Evolutionary conservation across 306 rosid genomes (phyloP).

Genomic region (Urtica urens): DNA sequence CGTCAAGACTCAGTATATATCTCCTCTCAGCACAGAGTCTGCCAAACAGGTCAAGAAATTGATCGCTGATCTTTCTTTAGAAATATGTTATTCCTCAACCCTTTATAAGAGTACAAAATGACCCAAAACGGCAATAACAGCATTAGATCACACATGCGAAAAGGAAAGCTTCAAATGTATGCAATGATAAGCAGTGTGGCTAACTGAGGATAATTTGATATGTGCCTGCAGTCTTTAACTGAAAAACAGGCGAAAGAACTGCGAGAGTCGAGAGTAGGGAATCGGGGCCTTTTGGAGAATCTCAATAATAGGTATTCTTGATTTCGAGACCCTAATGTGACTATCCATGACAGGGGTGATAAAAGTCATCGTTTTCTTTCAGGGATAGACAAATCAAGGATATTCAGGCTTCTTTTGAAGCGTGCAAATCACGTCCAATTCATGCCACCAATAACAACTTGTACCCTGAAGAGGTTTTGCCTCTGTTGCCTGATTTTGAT

Average conservation of each 20-base stretch:
- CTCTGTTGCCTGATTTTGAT: conserved; percentile 78
- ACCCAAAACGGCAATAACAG: too few relatives aligned
- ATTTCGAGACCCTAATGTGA: conserved; percentile 2
- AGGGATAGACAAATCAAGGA: conserved; percentile 96
- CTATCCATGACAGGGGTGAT: not conserved
- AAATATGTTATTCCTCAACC: conserved; percentile 16
- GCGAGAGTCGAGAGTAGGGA: conserved; percentile 85
- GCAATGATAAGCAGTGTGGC: too few relatives aligned
- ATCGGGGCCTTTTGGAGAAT: conserved; percentile 53
- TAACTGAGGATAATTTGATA: not conserved
- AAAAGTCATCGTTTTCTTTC: conserved; percentile 7
- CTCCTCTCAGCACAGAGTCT: conserved; percentile 89
- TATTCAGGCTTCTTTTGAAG: conserved; percentile 95
- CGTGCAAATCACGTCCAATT: conserved; percentile 79
- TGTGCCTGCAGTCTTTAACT: conserved; percentile 74
- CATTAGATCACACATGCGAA: too few relatives aligned
- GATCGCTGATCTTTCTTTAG: conserved; percentile 7
- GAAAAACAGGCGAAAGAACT: conserved; percentile 96
- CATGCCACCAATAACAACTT: conserved; percentile 81
- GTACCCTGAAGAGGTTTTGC: conserved; percentile 88
- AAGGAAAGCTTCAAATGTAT: too few relatives aligned
- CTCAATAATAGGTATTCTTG: conserved; percentile 61
- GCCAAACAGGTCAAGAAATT: conserved; percentile 61
- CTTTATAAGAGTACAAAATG: too few relatives aligned
- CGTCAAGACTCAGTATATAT: conserved; percentile 93